Evolutionary conservation across 495 filamentous ascomycete genomes (phyloP).

Genomic region (Penicillium argentinense): DNA sequence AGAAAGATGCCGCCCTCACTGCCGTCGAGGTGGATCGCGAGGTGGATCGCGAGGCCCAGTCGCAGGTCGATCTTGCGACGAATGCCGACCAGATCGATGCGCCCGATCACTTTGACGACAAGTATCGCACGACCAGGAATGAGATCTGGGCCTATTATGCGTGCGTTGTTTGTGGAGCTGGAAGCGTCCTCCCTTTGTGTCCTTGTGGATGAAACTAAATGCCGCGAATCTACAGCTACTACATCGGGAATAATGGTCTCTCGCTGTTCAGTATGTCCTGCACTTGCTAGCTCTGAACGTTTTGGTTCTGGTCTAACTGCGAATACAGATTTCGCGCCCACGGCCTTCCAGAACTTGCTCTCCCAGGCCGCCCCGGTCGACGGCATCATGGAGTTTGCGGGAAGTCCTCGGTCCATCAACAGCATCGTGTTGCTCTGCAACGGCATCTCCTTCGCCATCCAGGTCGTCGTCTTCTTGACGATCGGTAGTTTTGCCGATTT

Average conservation of each 20-base stretch:
- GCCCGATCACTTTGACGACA: slow-evolving; percentile 30
- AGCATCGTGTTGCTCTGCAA: slow-evolving; percentile 62
- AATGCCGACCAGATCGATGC: slow-evolving; percentile 18
- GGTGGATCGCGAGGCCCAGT: slow-evolving; percentile 1
- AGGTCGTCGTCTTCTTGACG: slow-evolving; percentile 58
- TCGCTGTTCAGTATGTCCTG: slow-evolving; percentile 55
- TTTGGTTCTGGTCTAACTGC: too few relatives aligned
- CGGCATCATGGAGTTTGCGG: slow-evolving; percentile 50
- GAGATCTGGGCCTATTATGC: slow-evolving; percentile 69
- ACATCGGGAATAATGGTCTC: slow-evolving; percentile 67
- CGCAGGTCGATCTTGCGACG: not conserved
- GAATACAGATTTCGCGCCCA: slow-evolving; percentile 62
- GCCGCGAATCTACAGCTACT: slow-evolving; percentile 44
- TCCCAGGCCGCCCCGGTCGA: slow-evolving; percentile 54
- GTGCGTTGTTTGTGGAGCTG: slow-evolving; percentile 27
- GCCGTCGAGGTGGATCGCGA: slow-evolving; percentile 20
- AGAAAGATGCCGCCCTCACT: slow-evolving; percentile 13
- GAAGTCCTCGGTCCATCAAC: slow-evolving; percentile 52
- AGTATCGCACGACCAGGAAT: slow-evolving; percentile 46
- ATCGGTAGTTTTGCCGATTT: slow-evolving; percentile 61
- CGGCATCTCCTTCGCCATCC: slow-evolving; percentile 64
- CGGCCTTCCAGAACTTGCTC: slow-evolving; percentile 63
- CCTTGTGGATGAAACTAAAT: slow-evolving; percentile 19
- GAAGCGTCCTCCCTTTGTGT: not conserved
- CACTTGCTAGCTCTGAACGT: not conserved